Evolutionary conservation across 805 yeast genomes (phyloP).

Genomic region (Huiozyma naganishii): DNA sequence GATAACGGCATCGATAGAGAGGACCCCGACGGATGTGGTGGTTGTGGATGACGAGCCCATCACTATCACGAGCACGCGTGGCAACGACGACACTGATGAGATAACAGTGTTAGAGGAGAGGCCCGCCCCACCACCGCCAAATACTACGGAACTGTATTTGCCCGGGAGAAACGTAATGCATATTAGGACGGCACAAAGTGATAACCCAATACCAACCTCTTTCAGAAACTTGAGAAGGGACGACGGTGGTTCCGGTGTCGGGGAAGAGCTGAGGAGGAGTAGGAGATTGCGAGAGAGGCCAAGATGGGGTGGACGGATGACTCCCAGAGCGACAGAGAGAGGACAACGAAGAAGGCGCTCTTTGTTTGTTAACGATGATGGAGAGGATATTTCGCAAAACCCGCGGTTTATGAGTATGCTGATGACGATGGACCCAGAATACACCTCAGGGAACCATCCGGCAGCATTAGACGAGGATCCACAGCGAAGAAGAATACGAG

Average conservation of each 20-base stretch:
- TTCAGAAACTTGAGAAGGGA: slow-evolving; percentile 8
- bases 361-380: no score
- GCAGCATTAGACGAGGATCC: slow-evolving; percentile 4
- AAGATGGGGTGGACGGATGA: no score
- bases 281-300: no score
- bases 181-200: slow-evolving; percentile 14
- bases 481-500: slow-evolving; percentile 3
- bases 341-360: no score
- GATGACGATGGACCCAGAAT: no score
- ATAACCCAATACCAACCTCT: slow-evolving; percentile 20
- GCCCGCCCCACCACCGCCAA: slow-evolving; percentile 10
- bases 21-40: slow-evolving; percentile 4
- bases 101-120: slow-evolving; percentile 24
- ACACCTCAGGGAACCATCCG: no score
- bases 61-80: not conserved
- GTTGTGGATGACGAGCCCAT: slow-evolving; percentile 21
- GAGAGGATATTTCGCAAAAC: no score
- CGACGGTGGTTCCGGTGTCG: no score
- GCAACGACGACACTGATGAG: slow-evolving; percentile 20
- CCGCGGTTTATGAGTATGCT: no score
- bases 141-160: slow-evolving; percentile 11
- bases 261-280: no score
- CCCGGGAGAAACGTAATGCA: slow-evolving; percentile 21
- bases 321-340: no score
- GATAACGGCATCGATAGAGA: slow-evolving; percentile 11